Base-by-base conservation (phyloP, 2,329 filamentous ascomycete species). In the Trichoderma pleuroti region DNA sequence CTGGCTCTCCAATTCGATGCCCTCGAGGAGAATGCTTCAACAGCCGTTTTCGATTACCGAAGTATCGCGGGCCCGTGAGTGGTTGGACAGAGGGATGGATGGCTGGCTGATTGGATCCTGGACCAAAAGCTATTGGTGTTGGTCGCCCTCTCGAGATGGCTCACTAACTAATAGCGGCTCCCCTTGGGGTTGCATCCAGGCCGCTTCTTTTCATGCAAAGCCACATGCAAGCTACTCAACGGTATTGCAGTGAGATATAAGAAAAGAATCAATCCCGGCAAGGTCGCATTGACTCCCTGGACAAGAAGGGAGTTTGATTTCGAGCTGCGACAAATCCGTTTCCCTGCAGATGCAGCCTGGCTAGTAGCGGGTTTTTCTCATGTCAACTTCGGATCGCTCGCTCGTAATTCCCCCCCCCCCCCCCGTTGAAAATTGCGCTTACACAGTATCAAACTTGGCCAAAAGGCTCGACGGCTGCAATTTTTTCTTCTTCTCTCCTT, bases 11-110 rank as follows among this genome's bases (percentile, higher is more conserved):
- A 21, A 42, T 42, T 42, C 9, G 10, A 26, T 28, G 36, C 46
- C 24, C 16, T 28, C 7, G 24, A 14, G 34, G 34, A 30, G 18
- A 56, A 60, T 11, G 54, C 39, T 21, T n/a, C 26, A 46, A 67
- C 64, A 59, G 64, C 54, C 64, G 64, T 18, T 59, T 49, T 30
- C 54, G 5, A 59, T n/a, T 67, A 46, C 64, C 54, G 64, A 49
- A 49, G 3, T 10, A 16, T 67, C 1, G 9, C 6, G 4, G 36
- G n/a, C 34, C 16, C 26, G 36, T 67, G 52, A 46, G 24, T 46
- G 52, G 34, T 30, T 30, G 26, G 34, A 9, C 6, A 5, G 32
- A 46, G 18, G 39, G 39, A 46, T 36, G 26, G 18, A 54, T 42
- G 24, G 49, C 28, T 26, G n/a, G n/a, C n/a, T n/a, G n/a, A n/a